Conservation (phyloP, 345 rosid genomes). For the Citrus sinensis region DNA sequence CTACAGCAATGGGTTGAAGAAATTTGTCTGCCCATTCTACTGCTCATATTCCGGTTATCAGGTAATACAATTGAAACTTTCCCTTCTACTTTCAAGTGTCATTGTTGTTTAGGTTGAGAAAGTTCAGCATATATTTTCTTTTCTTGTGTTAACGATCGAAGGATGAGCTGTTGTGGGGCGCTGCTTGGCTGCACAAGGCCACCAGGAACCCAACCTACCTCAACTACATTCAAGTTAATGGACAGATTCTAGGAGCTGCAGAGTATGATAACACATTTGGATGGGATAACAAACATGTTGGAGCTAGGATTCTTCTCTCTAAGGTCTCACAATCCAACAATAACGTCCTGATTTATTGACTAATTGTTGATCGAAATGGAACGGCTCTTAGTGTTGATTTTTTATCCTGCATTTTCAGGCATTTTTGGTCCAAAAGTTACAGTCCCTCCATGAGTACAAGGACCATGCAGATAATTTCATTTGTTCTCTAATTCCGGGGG, state of each 20-base stretch:
- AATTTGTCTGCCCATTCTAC: conserved; percentile 64
- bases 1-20: conserved; percentile 51
- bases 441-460: conserved; percentile 82
- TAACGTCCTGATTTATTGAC: neutral
- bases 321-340: conserved; percentile 41
- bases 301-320: conserved; percentile 87
- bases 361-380: neutral
- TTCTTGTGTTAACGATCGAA: conserved; percentile 1
- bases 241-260: conserved; percentile 79
- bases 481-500: conserved; percentile 87
- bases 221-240: conserved; percentile 71
- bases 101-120: neutral
- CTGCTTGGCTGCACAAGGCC: conserved; percentile 95
- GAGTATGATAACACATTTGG: conserved; percentile 85
- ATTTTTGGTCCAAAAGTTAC: conserved; percentile 74
- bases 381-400: neutral
- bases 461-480: conserved; percentile 95
- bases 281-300: conserved; percentile 97
- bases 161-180: conserved; percentile 98
- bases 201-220: conserved; percentile 64
- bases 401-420: conserved; percentile 30
- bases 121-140: neutral
- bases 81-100: neutral
- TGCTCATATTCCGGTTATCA: conserved; percentile 71
- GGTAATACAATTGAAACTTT: conserved; percentile 21